Conservation (phyloP, 2,329 filamentous ascomycete species). For the Xylaria arbuscula region DNA sequence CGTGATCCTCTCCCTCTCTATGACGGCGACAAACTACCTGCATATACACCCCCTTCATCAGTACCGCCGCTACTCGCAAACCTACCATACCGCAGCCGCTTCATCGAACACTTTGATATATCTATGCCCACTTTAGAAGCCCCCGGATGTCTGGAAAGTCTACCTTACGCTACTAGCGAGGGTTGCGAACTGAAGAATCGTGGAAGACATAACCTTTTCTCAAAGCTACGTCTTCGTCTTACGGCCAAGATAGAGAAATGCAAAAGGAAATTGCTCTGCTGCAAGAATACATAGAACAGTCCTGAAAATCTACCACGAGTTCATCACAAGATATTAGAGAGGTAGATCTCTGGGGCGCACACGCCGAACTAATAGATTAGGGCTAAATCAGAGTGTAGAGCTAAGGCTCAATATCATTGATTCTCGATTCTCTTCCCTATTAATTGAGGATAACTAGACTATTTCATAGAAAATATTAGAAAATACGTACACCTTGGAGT, state of each 20-base stretch:
- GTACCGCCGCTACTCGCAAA: background rate
- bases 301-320: background rate
- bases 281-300: background rate
- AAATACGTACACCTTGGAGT: too few relatives aligned
- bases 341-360: too few relatives aligned
- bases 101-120: background rate
- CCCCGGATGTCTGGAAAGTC: background rate
- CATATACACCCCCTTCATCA: background rate
- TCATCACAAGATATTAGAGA: background rate
- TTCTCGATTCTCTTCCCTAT: too few relatives aligned
- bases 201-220: background rate
- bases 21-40: background rate
- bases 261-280: background rate
- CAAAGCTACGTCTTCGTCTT: background rate
- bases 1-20: slow-evolving; percentile 6
- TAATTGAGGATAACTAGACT: too few relatives aligned
- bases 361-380: too few relatives aligned
- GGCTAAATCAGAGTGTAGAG: too few relatives aligned
- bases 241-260: background rate
- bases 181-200: background rate
- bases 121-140: background rate
- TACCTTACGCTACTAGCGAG: background rate
- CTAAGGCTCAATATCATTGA: too few relatives aligned
- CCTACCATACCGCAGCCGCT: background rate
- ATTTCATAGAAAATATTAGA: too few relatives aligned